These are phyloP conservation scores for Diversispora eburnea DNA, from an alignment of 192 early-diverging fungal species.

Conservation along the genomic window DNA sequence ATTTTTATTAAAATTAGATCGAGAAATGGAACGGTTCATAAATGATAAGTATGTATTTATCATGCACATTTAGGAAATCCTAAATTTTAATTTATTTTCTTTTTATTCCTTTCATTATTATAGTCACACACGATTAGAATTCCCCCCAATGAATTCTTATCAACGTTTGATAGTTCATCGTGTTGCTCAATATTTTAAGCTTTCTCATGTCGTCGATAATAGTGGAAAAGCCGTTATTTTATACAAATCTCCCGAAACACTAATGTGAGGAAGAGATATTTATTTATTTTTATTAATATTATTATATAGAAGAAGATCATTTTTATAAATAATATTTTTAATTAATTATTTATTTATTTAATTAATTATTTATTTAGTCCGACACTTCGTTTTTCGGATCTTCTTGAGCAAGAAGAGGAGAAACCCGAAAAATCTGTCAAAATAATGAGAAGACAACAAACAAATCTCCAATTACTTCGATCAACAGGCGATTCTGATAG, in stretches of 20 bases:
- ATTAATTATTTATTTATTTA: background rate
- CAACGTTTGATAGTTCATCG: slow-evolving; percentile 71
- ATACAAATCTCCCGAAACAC: slow-evolving; percentile 52
- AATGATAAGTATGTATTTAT: slow-evolving; percentile 50
- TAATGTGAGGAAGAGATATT: slow-evolving; percentile 46
- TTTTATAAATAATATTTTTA: background rate
- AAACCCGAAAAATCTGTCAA: slow-evolving; percentile 42
- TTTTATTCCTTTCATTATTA: background rate
- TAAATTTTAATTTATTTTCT: slow-evolving; percentile 7
- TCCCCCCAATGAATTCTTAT: slow-evolving; percentile 70
- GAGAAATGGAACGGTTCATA: slow-evolving; percentile 59
- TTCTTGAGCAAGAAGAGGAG: slow-evolving; percentile 46
- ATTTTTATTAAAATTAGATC: slow-evolving; percentile 66
- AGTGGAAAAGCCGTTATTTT: slow-evolving; percentile 51
- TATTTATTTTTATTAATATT: background rate
- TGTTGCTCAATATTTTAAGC: slow-evolving; percentile 63
- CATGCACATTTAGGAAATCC: background rate
- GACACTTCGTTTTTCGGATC: slow-evolving; percentile 45
- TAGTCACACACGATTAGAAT: slow-evolving; percentile 56
- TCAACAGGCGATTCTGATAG: slow-evolving; percentile 33
- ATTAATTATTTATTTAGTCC: slow-evolving; percentile 28
- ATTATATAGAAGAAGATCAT: too few species aligned
- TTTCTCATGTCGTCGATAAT: slow-evolving; percentile 59
- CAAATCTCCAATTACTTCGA: slow-evolving; percentile 27
- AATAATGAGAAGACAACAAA: slow-evolving; percentile 42